Evolutionary conservation across 208 protist genomes (phyloP).

Genomic region (Leishmania mexicana): DNA sequence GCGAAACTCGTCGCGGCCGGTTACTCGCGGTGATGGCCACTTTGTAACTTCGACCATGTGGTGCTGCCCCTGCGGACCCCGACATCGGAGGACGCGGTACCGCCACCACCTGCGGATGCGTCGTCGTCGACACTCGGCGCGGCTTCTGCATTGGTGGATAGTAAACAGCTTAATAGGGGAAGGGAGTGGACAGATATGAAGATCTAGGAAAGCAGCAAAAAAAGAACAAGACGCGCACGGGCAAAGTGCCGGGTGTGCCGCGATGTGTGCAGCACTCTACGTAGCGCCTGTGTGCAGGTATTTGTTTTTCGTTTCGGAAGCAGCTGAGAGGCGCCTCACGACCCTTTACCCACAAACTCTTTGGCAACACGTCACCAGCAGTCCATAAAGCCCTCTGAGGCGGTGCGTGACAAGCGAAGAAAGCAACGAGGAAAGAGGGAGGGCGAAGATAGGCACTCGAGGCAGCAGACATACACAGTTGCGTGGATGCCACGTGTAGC

Average conservation of each 20-base stretch:
- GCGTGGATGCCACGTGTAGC: background rate
- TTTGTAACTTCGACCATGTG: background rate
- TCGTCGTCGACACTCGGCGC: background rate
- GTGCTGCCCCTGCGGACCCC: background rate
- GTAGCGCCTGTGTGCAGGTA: too few relatives aligned
- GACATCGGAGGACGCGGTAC: constrained; percentile 1
- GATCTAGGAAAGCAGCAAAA: background rate
- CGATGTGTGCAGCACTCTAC: background rate
- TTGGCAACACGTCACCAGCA: background rate
- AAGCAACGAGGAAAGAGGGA: background rate
- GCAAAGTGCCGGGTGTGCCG: background rate
- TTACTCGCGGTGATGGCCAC: background rate
- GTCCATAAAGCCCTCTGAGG: background rate
- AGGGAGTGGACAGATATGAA: background rate
- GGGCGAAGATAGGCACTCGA: background rate
- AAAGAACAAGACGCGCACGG: background rate
- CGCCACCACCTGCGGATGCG: background rate
- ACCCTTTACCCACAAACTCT: too few relatives aligned
- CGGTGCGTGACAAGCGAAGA: background rate
- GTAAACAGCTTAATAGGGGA: background rate
- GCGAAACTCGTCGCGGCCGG: background rate
- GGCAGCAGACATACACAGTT: background rate
- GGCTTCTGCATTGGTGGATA: constrained; percentile 6
- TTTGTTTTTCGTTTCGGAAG: background rate
- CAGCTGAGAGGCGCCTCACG: background rate